Evolutionary conservation across 2,329 filamentous ascomycete genomes (phyloP).

Genomic region (Neophaeococcomyces aloes): DNA sequence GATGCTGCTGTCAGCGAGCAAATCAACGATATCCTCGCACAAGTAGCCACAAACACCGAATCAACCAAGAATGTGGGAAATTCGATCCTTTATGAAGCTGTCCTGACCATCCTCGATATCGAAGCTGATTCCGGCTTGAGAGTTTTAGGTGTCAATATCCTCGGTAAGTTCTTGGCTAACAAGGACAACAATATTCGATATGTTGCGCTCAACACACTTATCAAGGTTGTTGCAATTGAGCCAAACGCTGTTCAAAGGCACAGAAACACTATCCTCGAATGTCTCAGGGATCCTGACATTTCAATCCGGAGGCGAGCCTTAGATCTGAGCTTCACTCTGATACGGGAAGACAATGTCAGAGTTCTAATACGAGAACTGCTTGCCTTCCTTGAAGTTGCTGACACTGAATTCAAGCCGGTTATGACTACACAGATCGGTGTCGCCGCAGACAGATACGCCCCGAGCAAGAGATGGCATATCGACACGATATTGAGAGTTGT

Average conservation of each 20-base stretch:
- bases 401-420: constrained; percentile 96
- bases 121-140: constrained; percentile 92
- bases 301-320: constrained; percentile 92
- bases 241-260: constrained; percentile 96
- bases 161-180: constrained; percentile 97
- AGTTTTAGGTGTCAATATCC: constrained; percentile 92
- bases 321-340: constrained; percentile 93
- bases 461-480: constrained; percentile 96
- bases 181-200: constrained; percentile 99
- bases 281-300: constrained; percentile 91
- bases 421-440: constrained; percentile 99
- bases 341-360: constrained; percentile 92
- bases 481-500: constrained; percentile 94
- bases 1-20: constrained; percentile 84
- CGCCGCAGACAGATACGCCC: constrained; percentile 88
- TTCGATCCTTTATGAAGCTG: constrained; percentile 93
- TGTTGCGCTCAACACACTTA: constrained; percentile 90
- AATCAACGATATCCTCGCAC: constrained; percentile 96
- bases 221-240: constrained; percentile 96
- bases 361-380: constrained; percentile 87
- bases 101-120: constrained; percentile 93
- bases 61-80: constrained; percentile 98
- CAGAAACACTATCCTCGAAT: constrained; percentile 94
- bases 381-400: constrained; percentile 90
- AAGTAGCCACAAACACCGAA: constrained; percentile 96